phyloP scores from a whole-genome alignment of 2,329 filamentous ascomycete species.

The Fusarium concolor region DNA sequence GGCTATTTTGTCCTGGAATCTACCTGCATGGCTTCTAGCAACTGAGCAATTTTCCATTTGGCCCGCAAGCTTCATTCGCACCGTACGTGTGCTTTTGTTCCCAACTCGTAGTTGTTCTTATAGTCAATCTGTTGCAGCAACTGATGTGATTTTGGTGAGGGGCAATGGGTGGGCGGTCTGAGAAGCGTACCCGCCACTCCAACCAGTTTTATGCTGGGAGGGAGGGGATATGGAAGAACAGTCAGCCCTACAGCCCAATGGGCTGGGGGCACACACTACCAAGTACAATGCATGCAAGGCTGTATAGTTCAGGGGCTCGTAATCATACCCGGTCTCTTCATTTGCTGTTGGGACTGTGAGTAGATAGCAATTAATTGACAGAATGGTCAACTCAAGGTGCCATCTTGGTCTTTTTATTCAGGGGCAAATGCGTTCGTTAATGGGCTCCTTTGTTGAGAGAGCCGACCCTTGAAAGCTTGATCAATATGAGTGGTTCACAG shows the following conservation, averaged over 20 bases:
- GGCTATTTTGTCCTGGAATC: slow-evolving; percentile 37
- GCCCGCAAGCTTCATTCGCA: slow-evolving; percentile 9
- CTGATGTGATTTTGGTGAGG: slow-evolving; percentile 24
- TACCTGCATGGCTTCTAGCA: slow-evolving; percentile 37
- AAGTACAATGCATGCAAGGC: not conserved
- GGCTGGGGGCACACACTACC: not conserved
- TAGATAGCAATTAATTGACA: not conserved
- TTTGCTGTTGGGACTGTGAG: not conserved
- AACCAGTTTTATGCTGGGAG: slow-evolving; percentile 10
- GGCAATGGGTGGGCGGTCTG: slow-evolving; percentile 35
- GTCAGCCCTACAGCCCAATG: slow-evolving; percentile 43
- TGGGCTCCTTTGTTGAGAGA: slow-evolving; percentile 10
- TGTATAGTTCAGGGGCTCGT: not conserved
- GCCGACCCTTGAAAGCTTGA: slow-evolving; percentile 9
- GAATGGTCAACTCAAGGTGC: slow-evolving; percentile 8
- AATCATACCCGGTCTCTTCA: not conserved
- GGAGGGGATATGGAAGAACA: not conserved
- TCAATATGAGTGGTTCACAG: slow-evolving; percentile 20
- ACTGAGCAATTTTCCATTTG: slow-evolving; percentile 41
- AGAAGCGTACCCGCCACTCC: slow-evolving; percentile 16
- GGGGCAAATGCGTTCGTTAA: slow-evolving; percentile 10
- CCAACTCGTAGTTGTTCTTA: slow-evolving; percentile 9
- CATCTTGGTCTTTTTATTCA: slow-evolving; percentile 7
- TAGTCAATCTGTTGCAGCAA: not conserved
- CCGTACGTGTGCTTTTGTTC: not conserved